Evolutionary conservation across 495 filamentous ascomycete genomes (phyloP), one percentile per base, ranked within the genome.

Genomic region (Trypethelium eluteriae): DNA sequence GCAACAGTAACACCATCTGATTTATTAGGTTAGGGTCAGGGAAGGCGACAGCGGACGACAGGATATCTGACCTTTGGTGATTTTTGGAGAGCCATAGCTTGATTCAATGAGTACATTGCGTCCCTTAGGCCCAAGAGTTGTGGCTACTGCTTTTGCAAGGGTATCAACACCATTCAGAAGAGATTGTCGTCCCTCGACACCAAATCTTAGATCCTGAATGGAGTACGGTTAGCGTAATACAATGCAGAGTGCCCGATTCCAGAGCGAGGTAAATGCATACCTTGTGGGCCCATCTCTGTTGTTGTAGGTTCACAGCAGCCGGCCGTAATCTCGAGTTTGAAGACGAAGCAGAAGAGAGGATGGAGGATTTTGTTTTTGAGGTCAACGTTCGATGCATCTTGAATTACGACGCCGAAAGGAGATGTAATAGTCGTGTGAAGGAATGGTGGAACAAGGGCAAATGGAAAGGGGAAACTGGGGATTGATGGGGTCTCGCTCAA

Each of bases 51-150:
- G 39, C 41, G 14, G 16, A 57, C 1, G 14, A 56, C 11, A 32
- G 32, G 7, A 35, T 38, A 59, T 77, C 83, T 67, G 83, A 96
- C 93, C 94, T 83, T 98, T 98, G 74, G 94, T 98, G 79, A 98
- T 98, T 84, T 98, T 98, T 69, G 94, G 94, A 61, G 94, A 95
- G 74, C 95, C 95, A 76, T 96, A 98, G 80, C 89, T 87, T 61
- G 93, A 96, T 82, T 98, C 94, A 68, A 98, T 98, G 71, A 98
- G 76, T 68, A 98, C 94, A 82, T 97, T 98, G 72, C 94, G 88
- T 76, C 94, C 94, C 85, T 98, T 98, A 71, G 94, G 94, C 64
- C 94, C 94, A 49, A 98, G 84, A 68, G 94, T 98, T 67, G 95
- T 96, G 53, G 94, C 90, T 65, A 98, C 94, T 66, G 94, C 94